phyloP scores from a whole-genome alignment of 768 basidiomycete species.

The Inosperma sp. region DNA sequence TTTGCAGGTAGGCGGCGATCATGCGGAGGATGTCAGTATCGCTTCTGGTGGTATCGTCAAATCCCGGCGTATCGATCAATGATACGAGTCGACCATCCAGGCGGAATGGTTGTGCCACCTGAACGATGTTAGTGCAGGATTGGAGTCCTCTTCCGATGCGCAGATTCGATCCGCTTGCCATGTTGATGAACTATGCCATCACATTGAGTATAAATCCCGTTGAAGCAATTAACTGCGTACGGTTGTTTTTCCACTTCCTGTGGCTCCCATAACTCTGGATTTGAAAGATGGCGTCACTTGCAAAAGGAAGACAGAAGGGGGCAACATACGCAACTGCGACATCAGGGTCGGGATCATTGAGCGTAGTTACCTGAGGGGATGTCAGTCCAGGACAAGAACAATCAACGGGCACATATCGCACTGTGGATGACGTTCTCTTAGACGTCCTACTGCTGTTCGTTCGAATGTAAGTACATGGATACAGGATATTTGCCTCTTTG shows the following conservation, averaged over 20 bases:
- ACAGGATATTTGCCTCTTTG: too few species aligned
- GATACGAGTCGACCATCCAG: constrained; percentile 39
- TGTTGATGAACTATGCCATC: constrained; percentile 46
- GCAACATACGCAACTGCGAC: constrained; percentile 6
- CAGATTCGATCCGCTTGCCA: constrained; percentile 45
- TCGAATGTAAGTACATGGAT: too few species aligned
- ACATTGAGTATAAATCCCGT: not conserved
- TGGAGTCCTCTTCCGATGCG: constrained; percentile 42
- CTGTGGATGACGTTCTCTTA: too few species aligned
- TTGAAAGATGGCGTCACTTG: not conserved
- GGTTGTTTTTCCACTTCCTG: constrained; percentile 38
- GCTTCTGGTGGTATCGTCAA: constrained; percentile 48
- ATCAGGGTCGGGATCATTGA: too few species aligned
- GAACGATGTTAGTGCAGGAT: constrained; percentile 49
- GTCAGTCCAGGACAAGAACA: too few species aligned
- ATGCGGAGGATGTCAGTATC: constrained; percentile 46
- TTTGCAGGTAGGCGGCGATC: constrained; percentile 41
- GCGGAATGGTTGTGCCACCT: constrained; percentile 38
- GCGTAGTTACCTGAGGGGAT: too few species aligned
- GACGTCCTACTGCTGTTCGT: too few species aligned
- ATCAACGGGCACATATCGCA: too few species aligned
- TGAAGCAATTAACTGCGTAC: constrained; percentile 15
- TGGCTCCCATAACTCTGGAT: constrained; percentile 36
- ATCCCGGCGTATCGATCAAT: constrained; percentile 58
- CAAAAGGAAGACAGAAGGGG: not conserved